phyloP scores from a whole-genome alignment of 352 stramenopile genomes.

The Blastocystis hominis region DNA sequence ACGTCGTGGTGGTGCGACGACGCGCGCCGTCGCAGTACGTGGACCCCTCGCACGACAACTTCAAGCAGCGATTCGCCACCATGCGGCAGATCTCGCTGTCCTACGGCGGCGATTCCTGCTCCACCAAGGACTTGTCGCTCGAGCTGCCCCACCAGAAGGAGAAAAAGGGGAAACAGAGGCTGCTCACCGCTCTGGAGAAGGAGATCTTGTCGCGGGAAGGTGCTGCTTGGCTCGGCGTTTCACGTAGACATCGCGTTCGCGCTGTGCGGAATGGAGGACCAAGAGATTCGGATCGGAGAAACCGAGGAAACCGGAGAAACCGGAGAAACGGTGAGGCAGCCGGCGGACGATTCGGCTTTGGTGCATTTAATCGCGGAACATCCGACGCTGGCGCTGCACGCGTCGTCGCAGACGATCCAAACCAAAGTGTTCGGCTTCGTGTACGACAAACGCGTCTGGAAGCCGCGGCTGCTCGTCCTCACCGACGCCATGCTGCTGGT shows the following conservation, averaged over 20 bases:
- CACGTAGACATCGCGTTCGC: constrained; percentile 44
- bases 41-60: constrained; percentile 1
- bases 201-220: constrained; percentile 46
- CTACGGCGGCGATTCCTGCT: constrained; percentile 19
- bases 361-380: neutral
- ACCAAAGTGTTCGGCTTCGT: constrained; percentile 11
- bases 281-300: constrained; percentile 7
- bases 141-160: constrained; percentile 31
- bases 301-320: neutral
- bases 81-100: constrained; percentile 20
- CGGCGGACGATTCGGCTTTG: neutral
- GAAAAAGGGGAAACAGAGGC: neutral
- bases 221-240: neutral
- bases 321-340: neutral
- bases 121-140: neutral
- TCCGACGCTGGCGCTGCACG: neutral
- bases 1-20: neutral
- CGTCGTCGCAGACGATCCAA: neutral
- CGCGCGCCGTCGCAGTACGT: neutral
- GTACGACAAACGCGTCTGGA: constrained; percentile 37
- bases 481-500: constrained; percentile 40
- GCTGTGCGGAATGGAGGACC: constrained; percentile 44
- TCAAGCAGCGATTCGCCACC: constrained; percentile 20
- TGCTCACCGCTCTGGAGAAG: neutral
- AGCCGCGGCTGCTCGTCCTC: constrained; percentile 4